A percentile compares a stretch with the other conserved stretches of the same genome.
phyloP scores from a whole-genome alignment of 2,329 filamentous ascomycete genomes.

The Colletotrichum scovillei region DNA sequence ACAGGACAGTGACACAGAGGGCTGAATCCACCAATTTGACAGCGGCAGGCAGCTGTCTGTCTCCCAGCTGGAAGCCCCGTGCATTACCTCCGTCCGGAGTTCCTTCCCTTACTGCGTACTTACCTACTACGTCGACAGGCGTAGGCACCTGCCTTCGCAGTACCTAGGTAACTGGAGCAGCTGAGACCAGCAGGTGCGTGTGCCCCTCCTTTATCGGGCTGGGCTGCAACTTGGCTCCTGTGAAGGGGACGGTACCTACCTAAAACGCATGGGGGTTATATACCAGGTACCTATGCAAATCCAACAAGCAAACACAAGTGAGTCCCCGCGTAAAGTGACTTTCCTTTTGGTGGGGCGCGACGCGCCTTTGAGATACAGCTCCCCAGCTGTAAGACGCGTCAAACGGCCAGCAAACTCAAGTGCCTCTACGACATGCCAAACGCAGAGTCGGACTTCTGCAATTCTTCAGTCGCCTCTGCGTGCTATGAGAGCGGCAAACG shows the following conservation, averaged over 20 bases:
- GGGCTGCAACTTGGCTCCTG: too few species aligned
- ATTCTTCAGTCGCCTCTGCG: neutral
- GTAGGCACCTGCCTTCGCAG: too few species aligned
- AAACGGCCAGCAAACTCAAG: neutral
- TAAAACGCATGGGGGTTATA: too few species aligned
- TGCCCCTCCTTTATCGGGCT: too few species aligned
- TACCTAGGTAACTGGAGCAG: too few species aligned
- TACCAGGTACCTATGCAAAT: neutral
- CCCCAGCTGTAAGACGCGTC: neutral
- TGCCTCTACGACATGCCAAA: neutral
- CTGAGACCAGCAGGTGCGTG: too few species aligned
- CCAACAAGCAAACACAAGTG: neutral
- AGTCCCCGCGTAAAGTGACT: neutral
- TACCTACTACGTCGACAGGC: neutral
- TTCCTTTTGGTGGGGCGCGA: neutral
- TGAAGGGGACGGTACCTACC: too few species aligned
- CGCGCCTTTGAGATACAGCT: neutral
- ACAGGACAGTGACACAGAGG: too few species aligned
- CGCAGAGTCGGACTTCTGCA: neutral
- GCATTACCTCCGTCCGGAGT: neutral
- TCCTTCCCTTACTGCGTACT: too few species aligned
- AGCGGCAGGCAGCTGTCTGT: neutral
- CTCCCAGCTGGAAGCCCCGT: neutral
- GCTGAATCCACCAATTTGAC: neutral
- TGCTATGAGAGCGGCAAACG: neutral